Conservation (phyloP, 2,329 filamentous ascomycete species). For the Leptodontidium sp. region DNA sequence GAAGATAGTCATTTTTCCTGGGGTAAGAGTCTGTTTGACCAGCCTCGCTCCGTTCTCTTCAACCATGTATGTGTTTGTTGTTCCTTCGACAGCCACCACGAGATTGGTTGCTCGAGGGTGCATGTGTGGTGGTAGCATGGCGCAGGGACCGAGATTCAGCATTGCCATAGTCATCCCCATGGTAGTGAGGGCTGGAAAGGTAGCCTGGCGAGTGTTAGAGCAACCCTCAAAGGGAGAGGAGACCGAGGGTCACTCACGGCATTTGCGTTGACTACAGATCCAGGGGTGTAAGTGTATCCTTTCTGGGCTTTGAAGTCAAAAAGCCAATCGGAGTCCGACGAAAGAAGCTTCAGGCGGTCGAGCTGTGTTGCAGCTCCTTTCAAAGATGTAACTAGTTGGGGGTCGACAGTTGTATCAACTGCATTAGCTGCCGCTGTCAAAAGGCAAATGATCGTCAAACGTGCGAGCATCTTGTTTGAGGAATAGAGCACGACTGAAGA, state of each 20-base stretch:
- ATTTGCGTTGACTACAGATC: constrained; percentile 60
- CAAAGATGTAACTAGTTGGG: constrained; percentile 51
- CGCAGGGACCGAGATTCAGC: not conserved
- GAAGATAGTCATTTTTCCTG: not conserved
- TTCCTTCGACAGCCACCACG: not conserved
- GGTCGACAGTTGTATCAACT: constrained; percentile 51
- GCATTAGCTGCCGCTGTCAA: constrained; percentile 34
- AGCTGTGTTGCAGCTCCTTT: constrained; percentile 54
- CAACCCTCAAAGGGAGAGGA: not conserved
- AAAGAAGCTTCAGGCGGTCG: constrained; percentile 53
- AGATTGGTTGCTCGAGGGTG: not conserved
- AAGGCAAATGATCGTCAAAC: not conserved
- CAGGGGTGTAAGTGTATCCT: constrained; percentile 53
- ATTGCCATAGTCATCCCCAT: not conserved
- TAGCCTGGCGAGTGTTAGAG: not conserved
- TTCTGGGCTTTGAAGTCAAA: constrained; percentile 57
- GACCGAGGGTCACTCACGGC: constrained; percentile 54
- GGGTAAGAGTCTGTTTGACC: not conserved
- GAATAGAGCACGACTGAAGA: not conserved
- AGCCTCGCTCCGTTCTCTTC: not conserved
- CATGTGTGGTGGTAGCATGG: not conserved
- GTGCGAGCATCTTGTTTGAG: not conserved
- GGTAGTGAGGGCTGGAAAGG: not conserved
- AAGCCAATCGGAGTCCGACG: constrained; percentile 53
- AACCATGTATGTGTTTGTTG: not conserved